Base-by-base conservation (phyloP, 139 green algal species). In the Dunaliella primolecta region DNA sequence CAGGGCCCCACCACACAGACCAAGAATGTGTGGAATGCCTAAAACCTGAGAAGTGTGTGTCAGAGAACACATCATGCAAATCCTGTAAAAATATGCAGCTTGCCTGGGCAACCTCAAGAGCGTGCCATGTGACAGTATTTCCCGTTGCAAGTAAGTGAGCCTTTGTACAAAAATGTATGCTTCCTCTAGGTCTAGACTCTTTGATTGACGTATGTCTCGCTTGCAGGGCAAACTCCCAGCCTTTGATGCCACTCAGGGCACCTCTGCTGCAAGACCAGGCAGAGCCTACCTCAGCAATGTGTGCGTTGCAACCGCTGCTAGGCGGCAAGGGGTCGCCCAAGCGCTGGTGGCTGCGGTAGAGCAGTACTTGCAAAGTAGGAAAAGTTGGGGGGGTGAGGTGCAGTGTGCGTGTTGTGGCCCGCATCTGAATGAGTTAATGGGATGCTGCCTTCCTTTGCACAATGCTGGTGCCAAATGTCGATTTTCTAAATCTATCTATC, bases 211-310 rank as follows among this genome's bases (percentile, higher is more conserved):
- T 33, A 71, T 83, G 74, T 31, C 31, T 11, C 74, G 31, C 24
- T 11, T 83, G 36, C 83, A 36, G 33, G 56, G 29, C 1, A 78
- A 57, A 46, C 57, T 81, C 3, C 35, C 35, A 3, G 2, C 35
- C 33, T 21, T 34, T 30, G 77, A 31, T 77, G 11, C 71, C 71
- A 77, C 35, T 20, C 24, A 36, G 78, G 27, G 78, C 31, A 23
- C 25, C 64, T 20, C 20, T 3, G 23, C 1, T 15, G 56, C 57
- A 83, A 20, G 15, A 70, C 2, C 38, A 33, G 2, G 64, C 38
- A 83, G 94, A 0, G 93, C 91, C 27, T 98, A 98, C 85, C 86
- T 98, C 2, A 94, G 88, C 85, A 97, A 98, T 64, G 92, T 98
- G 2, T 96, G 93, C 76, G 90, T 94, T 0, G 86, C 93, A 25